Base-by-base conservation (phyloP, 2,329 filamentous ascomycete species). In the Metarhizium sp. region DNA sequence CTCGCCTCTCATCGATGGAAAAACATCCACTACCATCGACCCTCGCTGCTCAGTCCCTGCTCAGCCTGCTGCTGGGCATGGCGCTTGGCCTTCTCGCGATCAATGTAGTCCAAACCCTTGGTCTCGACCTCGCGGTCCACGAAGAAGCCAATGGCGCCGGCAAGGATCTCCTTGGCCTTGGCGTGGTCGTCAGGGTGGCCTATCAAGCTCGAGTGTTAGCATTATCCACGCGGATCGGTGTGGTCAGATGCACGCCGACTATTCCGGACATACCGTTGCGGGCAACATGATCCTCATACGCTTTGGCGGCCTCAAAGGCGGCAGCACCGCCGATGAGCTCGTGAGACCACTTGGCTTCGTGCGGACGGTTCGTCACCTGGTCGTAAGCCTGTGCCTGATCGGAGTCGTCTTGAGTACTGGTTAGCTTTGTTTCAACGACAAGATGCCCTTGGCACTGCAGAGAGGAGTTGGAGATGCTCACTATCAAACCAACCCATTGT, bases 81-180 rank as follows among this genome's bases (percentile, higher is more conserved):
- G 13, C 59, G 59, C 64, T 68, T 68, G 1, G 66, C 66, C 59
- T 63, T 42, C 52, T 67, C 64, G 2, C 29, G 32, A 11, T 68
- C 66, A n/a, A 62, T 54, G 32, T 57, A 63, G 49, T 68, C 66
- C 1, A 68, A 52, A 1, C 66, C 66, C 34, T 59, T 63, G 0
- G 64, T 68, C 59, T 68, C 66, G 29, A 68, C 59, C 51, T 68
- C 66, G 1, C 64, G 60, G 16, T 68, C 66, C n/a, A 68, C 64
- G 36, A 68, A 68, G 46, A 60, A 62, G 7, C 66, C 66, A 16
- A 68, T 61, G 2, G 57, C 57, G 45, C 66, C 66, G 2, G 58
- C 66, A 0, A 68, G 30, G 2, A 68, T 60, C 20, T 68, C 66
- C 58, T 68, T 68, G 1, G 66, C 66, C 53, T 59, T 51, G 25